A percentile compares a stretch with the other conserved stretches of the same genome.
Evolutionary conservation across 106 monocot species (phyloP).

Genomic region (Vanilla planifolia): DNA sequence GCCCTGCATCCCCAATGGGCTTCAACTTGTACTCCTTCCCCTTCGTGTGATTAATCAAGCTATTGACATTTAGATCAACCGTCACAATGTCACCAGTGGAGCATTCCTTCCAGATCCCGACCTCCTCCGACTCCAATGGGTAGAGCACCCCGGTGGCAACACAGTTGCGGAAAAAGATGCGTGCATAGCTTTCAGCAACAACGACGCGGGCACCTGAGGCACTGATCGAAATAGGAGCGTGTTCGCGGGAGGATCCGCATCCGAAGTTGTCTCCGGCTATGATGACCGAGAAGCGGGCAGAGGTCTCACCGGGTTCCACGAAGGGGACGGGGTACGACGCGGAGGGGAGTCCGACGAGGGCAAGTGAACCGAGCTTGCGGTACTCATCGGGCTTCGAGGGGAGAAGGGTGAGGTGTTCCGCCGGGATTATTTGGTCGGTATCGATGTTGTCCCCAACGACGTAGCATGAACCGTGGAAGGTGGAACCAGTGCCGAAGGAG

Average conservation of each 20-base stretch:
- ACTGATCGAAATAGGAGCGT: constrained; percentile 89
- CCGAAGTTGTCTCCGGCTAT: constrained; percentile 89
- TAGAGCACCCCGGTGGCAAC: constrained; percentile 95
- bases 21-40: constrained; percentile 81
- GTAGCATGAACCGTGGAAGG: constrained; percentile 88
- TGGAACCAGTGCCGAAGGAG: constrained; percentile 8
- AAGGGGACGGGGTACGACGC: constrained; percentile 67
- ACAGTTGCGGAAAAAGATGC: constrained; percentile 92
- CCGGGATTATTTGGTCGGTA: constrained; percentile 98
- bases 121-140: constrained; percentile 63
- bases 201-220: constrained; percentile 71
- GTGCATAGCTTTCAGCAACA: constrained; percentile 76
- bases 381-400: constrained; percentile 98
- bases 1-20: constrained; percentile 92
- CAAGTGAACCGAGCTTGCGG: constrained; percentile 74
- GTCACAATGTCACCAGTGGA: constrained; percentile 78
- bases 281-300: constrained; percentile 58
- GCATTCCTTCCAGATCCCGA: constrained; percentile 61
- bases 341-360: constrained; percentile 74
- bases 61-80: constrained; percentile 43
- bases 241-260: constrained; percentile 96
- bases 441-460: constrained; percentile 97
- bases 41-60: constrained; percentile 65
- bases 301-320: constrained; percentile 34
- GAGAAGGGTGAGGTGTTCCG: constrained; percentile 89